These are phyloP conservation scores for Solanum arcanum DNA, from an alignment of 257 asterid species.

Conservation along the genomic window DNA sequence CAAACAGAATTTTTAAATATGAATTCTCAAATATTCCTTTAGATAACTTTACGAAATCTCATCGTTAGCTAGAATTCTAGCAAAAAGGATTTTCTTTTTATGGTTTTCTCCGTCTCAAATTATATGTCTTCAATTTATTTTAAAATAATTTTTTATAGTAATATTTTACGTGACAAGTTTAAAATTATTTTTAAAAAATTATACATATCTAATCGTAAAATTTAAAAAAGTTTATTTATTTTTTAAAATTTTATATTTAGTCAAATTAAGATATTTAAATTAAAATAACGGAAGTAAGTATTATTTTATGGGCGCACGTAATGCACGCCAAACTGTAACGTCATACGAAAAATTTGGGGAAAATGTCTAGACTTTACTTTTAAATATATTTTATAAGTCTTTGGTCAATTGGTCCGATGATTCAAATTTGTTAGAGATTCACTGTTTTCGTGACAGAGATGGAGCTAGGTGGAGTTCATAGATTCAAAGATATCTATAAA, in stretches of 20 bases:
- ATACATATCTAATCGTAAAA: not conserved
- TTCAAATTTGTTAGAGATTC: not conserved
- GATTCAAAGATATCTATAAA: fast-evolving
- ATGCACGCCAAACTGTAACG: not conserved
- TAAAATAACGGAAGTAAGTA: not conserved
- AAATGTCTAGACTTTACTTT: not conserved
- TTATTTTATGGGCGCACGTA: not conserved
- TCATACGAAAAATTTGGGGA: not conserved
- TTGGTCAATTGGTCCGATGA: not conserved
- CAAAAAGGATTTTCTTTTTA: not conserved
- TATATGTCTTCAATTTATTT: not conserved
- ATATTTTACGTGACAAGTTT: no score
- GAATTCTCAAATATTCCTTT: not conserved
- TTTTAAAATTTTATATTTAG: not conserved
- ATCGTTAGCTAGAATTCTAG: not conserved
- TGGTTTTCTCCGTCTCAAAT: not conserved
- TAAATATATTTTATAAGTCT: not conserved
- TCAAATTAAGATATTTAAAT: not conserved
- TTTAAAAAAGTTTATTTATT: fast-evolving
- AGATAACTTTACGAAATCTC: not conserved
- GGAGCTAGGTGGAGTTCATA: no score
- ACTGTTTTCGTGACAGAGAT: not conserved
- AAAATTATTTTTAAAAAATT: not conserved
- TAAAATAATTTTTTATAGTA: fast-evolving
- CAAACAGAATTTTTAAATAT: not conserved